Percentiles rank a stretch among this genome's conserved stretches.
Conservation (phyloP, 768 basidiomycete species). For the Leccinellum luteum region DNA sequence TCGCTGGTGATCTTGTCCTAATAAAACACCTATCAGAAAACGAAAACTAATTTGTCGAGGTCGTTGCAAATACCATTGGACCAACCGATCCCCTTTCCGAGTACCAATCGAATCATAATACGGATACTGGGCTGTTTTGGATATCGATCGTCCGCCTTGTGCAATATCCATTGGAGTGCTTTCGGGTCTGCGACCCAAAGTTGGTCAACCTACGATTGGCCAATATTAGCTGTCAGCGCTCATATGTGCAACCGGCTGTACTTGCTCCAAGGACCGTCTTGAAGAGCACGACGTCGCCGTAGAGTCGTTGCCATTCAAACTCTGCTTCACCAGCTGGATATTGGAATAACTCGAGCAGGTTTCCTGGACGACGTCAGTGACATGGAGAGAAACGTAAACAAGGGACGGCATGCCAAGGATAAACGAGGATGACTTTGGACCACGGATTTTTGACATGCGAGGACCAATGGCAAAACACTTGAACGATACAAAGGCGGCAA, state of each 20-base stretch:
- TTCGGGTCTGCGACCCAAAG: constrained; percentile 50
- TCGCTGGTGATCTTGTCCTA: constrained; percentile 46
- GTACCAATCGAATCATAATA: background rate
- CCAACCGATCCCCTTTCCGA: background rate
- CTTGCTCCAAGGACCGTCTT: constrained; percentile 28
- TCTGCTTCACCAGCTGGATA: constrained; percentile 24
- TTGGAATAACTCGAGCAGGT: constrained; percentile 31
- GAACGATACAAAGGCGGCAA: constrained; percentile 1
- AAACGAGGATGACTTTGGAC: constrained; percentile 25
- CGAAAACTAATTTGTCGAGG: background rate
- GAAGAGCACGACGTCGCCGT: constrained; percentile 31
- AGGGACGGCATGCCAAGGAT: constrained; percentile 7
- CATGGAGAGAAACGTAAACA: background rate
- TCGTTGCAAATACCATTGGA: background rate
- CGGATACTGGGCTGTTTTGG: constrained; percentile 35
- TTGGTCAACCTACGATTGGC: constrained; percentile 37
- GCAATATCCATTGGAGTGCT: constrained; percentile 39
- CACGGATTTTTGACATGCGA: constrained; percentile 14
- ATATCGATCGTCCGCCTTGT: constrained; percentile 43
- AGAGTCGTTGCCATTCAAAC: constrained; percentile 30
- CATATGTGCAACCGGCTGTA: background rate
- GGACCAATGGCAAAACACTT: background rate
- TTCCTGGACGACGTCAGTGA: constrained; percentile 23
- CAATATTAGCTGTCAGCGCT: background rate
- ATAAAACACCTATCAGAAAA: background rate